Conservation (phyloP, 2,329 filamentous ascomycete species). For the Leptographium radiaticola region DNA sequence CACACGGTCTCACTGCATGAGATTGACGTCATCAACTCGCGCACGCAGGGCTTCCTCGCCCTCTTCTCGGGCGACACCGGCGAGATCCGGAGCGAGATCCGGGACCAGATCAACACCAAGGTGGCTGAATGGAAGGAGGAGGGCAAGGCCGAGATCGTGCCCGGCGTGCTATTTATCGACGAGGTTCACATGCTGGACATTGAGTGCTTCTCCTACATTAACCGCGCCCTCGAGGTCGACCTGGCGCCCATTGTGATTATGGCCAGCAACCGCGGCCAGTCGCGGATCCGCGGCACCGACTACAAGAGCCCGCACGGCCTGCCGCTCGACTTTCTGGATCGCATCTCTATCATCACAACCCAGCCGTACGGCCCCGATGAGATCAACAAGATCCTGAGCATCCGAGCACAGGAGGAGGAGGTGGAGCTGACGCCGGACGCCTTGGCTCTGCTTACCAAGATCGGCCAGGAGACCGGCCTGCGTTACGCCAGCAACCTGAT, state of each 20-base stretch:
- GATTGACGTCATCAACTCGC: conserved; percentile 98
- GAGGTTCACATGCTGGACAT: conserved; percentile 99
- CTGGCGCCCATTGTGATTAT: conserved; percentile 97
- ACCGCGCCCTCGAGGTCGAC: conserved; percentile 88
- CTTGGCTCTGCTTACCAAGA: conserved; percentile 85
- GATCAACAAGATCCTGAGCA: conserved; percentile 82
- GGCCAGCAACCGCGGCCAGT: conserved; percentile 91
- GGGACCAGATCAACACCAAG: conserved; percentile 98
- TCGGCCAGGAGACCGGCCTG: conserved; percentile 81
- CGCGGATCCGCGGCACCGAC: conserved; percentile 83
- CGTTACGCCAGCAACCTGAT: conserved; percentile 98
- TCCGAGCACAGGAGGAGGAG: conserved; percentile 91
- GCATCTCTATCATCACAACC: conserved; percentile 92
- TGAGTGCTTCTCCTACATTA: conserved; percentile 97
- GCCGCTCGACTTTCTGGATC: conserved; percentile 89
- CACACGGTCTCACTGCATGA: conserved; percentile 96
- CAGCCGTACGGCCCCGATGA: conserved; percentile 72
- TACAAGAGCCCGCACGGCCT: conserved; percentile 89
- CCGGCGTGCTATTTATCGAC: conserved; percentile 94
- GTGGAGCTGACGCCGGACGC: conserved; percentile 84
- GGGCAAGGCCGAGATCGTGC: conserved; percentile 95
- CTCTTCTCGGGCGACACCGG: conserved; percentile 97
- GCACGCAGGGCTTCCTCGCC: conserved; percentile 94
- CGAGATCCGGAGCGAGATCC: conserved; percentile 92
- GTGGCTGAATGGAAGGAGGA: conserved; percentile 99